Evolutionary conservation across 2,329 filamentous ascomycete species (phyloP).

Genomic region (Pseudonectria foliicola): DNA sequence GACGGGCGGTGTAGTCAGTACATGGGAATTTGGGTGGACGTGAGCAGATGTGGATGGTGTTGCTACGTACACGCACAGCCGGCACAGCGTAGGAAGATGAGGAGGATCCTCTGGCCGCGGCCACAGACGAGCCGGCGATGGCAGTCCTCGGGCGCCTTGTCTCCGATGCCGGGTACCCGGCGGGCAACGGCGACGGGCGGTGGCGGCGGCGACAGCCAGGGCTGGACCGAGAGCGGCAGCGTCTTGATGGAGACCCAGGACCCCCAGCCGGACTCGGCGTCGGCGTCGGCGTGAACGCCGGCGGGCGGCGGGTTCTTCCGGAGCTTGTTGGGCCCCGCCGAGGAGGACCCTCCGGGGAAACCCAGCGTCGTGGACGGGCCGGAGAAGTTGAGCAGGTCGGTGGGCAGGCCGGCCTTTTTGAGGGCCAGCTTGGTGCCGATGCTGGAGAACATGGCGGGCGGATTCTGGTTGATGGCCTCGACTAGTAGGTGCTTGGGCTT

Average conservation of each 20-base stretch:
- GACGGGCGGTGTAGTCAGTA: not conserved
- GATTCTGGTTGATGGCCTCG: too few species aligned
- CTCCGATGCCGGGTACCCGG: slow-evolving; percentile 40
- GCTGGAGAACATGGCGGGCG: slow-evolving; percentile 44
- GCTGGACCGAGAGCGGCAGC: slow-evolving; percentile 45
- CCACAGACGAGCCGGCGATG: slow-evolving; percentile 37
- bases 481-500: too few species aligned
- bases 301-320: slow-evolving; percentile 26
- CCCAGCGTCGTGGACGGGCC: slow-evolving; percentile 4
- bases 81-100: slow-evolving; percentile 48
- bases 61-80: slow-evolving; percentile 46
- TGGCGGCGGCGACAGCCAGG: slow-evolving; percentile 45
- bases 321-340: slow-evolving; percentile 26
- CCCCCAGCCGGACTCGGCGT: slow-evolving; percentile 28
- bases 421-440: slow-evolving; percentile 52
- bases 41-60: slow-evolving; percentile 1
- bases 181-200: slow-evolving; percentile 39
- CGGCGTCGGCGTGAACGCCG: slow-evolving; percentile 20
- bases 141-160: slow-evolving; percentile 40
- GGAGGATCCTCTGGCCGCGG: slow-evolving; percentile 36
- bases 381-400: slow-evolving; percentile 38
- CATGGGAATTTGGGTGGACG: slow-evolving; percentile 2
- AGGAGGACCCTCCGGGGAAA: slow-evolving; percentile 5
- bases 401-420: slow-evolving; percentile 48
- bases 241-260: slow-evolving; percentile 44